Evolutionary conservation across 2,329 filamentous ascomycete species (phyloP).

Genomic region (Graphilbum ipis-grandicollis): DNA sequence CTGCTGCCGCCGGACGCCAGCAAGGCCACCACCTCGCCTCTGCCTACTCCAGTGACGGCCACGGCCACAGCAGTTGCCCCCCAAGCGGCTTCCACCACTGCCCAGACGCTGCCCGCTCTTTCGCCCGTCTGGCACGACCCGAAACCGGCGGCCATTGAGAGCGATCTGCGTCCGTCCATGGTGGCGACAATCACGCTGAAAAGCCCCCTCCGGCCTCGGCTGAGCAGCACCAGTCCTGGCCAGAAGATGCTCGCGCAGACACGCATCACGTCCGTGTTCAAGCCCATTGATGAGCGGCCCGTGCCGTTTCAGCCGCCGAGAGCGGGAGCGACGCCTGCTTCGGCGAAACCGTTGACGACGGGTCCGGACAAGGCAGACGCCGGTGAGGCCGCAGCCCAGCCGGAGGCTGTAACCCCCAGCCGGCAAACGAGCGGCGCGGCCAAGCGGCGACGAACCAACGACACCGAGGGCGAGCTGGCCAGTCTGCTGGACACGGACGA

Average conservation of each 20-base stretch:
- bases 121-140: neutral
- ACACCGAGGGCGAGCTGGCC: no score
- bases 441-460: no score
- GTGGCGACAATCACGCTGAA: neutral
- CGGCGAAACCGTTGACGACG: neutral
- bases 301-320: neutral
- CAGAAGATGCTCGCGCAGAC: neutral
- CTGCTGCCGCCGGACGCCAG: no score
- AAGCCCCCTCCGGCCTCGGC: neutral
- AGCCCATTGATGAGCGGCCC: neutral
- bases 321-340: neutral
- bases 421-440: no score
- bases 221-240: no score
- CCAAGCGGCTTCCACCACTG: neutral
- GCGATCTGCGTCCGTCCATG: neutral
- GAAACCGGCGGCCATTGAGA: neutral
- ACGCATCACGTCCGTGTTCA: neutral
- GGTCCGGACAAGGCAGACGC: no score
- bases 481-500: no score
- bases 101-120: no score
- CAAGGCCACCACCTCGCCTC: no score
- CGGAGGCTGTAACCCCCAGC: no score
- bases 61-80: neutral
- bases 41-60: neutral
- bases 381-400: no score